These are phyloP conservation scores for Podaxis sp. DNA, from an alignment of 768 basidiomycete species.

Conservation along the genomic window DNA sequence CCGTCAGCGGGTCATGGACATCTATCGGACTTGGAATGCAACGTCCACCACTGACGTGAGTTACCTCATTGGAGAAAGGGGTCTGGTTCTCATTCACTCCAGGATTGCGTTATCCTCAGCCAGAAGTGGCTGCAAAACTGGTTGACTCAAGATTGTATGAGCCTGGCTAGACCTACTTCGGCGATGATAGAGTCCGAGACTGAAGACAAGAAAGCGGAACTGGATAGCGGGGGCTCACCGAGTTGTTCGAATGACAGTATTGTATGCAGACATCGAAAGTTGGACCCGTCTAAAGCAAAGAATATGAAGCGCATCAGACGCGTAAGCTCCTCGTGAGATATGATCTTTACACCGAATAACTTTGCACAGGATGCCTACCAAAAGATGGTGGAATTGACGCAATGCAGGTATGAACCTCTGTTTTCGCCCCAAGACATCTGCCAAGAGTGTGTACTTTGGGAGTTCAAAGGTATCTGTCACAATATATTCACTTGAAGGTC, in stretches of 20 bases:
- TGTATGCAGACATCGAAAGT: slow-evolving; percentile 56
- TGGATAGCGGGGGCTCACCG: slow-evolving; percentile 8
- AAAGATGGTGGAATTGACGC: slow-evolving; percentile 40
- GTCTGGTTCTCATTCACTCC: not conserved
- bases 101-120: slow-evolving; percentile 60
- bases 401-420: slow-evolving; percentile 46
- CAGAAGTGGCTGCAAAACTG: slow-evolving; percentile 59
- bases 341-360: not conserved
- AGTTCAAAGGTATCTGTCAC: slow-evolving; percentile 52
- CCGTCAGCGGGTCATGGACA: slow-evolving; percentile 51
- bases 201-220: not conserved
- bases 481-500: not conserved
- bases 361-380: slow-evolving; percentile 39
- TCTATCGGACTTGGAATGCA: slow-evolving; percentile 65
- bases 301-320: slow-evolving; percentile 68
- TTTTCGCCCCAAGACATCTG: slow-evolving; percentile 57
- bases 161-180: slow-evolving; percentile 18
- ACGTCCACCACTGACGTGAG: slow-evolving; percentile 45
- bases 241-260: slow-evolving; percentile 44
- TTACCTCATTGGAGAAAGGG: slow-evolving; percentile 8
- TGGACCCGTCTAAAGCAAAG: slow-evolving; percentile 58
- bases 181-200: not conserved
- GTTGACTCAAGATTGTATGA: slow-evolving; percentile 44
- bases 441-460: slow-evolving; percentile 49
- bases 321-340: slow-evolving; percentile 31